Conservation (phyloP, 2,329 filamentous ascomycete species). For the Ophiostoma populinum region DNA sequence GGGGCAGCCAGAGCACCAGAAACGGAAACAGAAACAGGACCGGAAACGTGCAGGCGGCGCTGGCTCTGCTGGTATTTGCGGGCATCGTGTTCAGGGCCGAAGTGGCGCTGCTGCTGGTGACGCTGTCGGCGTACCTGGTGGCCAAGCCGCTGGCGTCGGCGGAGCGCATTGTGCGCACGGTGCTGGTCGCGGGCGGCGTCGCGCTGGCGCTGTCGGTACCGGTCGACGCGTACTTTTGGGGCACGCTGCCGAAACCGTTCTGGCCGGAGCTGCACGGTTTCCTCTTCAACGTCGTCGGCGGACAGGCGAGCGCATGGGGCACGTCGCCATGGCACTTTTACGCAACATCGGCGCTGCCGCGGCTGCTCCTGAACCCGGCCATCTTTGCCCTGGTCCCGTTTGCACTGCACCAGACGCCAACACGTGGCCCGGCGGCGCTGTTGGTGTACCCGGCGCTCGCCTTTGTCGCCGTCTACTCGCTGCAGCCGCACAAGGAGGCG, state of each 20-base stretch:
- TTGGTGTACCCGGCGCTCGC: slow-evolving; percentile 48
- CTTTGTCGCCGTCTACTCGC: slow-evolving; percentile 67
- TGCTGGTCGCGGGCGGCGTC: slow-evolving; percentile 44
- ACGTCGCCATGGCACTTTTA: slow-evolving; percentile 76
- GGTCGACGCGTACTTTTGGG: slow-evolving; percentile 86
- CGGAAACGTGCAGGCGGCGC: slow-evolving; percentile 41
- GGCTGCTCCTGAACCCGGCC: slow-evolving; percentile 66
- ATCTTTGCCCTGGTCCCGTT: slow-evolving; percentile 37
- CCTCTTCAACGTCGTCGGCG: slow-evolving; percentile 75
- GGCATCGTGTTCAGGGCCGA: slow-evolving; percentile 82
- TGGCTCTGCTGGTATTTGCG: slow-evolving; percentile 62
- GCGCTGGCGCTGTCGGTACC: slow-evolving; percentile 54
- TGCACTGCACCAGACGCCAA: slow-evolving; percentile 31
- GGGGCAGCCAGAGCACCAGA: no score
- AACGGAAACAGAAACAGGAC: no score
- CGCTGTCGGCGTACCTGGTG: slow-evolving; percentile 49
- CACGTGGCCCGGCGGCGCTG: slow-evolving; percentile 23
- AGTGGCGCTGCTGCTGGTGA: slow-evolving; percentile 60
- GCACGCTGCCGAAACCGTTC: slow-evolving; percentile 35
- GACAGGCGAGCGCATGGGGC: slow-evolving; percentile 76
- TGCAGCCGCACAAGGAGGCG: slow-evolving; percentile 88
- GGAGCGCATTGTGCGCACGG: slow-evolving; percentile 45
- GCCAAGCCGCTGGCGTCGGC: slow-evolving; percentile 29
- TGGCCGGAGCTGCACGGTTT: slow-evolving; percentile 90
- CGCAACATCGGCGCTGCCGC: slow-evolving; percentile 63